Evolutionary conservation across 2,329 filamentous ascomycete species (phyloP).

Genomic region (Fusarium compactum): DNA sequence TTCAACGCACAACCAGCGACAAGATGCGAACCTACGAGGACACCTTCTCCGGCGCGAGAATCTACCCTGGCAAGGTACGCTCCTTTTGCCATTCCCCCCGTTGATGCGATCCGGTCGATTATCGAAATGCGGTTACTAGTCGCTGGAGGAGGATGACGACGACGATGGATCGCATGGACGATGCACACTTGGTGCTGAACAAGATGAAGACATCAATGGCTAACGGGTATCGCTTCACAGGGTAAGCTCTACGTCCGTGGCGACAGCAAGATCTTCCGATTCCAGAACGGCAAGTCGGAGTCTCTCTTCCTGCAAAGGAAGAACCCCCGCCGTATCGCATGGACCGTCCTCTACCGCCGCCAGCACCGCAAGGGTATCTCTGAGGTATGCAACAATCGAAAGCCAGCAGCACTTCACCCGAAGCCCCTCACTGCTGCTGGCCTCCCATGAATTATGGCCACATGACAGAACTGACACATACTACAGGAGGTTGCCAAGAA

Average conservation of each 20-base stretch:
- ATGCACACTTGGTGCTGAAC: conserved; percentile 19
- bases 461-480: conserved; percentile 55
- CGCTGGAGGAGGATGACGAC: conserved; percentile 17
- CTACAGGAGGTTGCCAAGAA: conserved; percentile 99
- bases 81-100: conserved; percentile 25
- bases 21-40: conserved; percentile 77
- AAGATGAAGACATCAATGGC: conserved; percentile 38
- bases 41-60: conserved; percentile 74
- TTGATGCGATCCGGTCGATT: conserved; percentile 43
- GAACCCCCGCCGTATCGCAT: conserved; percentile 99
- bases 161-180: conserved; percentile 33
- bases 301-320: conserved; percentile 99
- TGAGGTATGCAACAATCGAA: conserved; percentile 78
- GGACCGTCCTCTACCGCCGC: conserved; percentile 98
- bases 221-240: conserved; percentile 63
- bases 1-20: conserved; percentile 55
- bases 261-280: conserved; percentile 99
- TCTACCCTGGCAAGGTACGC: conserved; percentile 76
- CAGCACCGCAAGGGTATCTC: conserved; percentile 99
- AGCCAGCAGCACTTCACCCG: neutral
- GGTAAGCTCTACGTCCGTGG: conserved; percentile 99
- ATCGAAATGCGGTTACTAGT: conserved; percentile 35
- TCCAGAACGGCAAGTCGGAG: conserved; percentile 99
- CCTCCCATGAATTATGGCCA: neutral
- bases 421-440: neutral